Evolutionary conservation across 1,139 yeast species (phyloP).

Genomic region (Candida sojae): DNA sequence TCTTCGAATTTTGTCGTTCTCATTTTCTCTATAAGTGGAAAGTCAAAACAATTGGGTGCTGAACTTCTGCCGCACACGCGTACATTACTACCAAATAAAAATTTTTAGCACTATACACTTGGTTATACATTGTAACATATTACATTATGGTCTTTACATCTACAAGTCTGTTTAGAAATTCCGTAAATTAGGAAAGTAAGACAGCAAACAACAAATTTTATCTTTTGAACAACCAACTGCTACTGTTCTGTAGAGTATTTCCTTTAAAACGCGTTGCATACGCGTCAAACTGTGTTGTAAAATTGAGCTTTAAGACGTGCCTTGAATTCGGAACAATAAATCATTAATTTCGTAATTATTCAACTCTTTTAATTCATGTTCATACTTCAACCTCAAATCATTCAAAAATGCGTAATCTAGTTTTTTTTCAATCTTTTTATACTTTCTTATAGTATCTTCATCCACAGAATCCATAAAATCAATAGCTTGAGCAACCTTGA

Average conservation of each 20-base stretch:
- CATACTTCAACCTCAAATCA: conserved; percentile 26
- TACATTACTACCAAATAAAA: no score
- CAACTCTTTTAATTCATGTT: conserved; percentile 23
- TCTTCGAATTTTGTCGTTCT: neutral
- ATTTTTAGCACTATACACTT: no score
- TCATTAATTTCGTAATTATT: conserved; percentile 37
- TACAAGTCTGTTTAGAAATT: neutral
- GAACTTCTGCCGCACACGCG: no score
- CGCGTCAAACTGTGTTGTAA: conserved; percentile 11
- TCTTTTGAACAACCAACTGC: no score
- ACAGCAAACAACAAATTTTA: neutral
- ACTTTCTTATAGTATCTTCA: conserved; percentile 18
- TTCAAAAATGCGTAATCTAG: conserved; percentile 4
- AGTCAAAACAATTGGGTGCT: neutral
- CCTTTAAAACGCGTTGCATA: neutral
- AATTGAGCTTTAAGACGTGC: conserved; percentile 5
- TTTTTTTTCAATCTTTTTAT: conserved; percentile 9
- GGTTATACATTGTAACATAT: no score
- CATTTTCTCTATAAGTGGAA: neutral
- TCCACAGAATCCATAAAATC: conserved; percentile 39
- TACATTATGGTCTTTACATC: neutral
- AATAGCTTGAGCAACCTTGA: conserved; percentile 36
- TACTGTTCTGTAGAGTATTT: no score
- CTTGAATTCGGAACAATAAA: conserved; percentile 28
- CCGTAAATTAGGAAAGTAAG: neutral